Base-by-base conservation (phyloP, 768 basidiomycete genomes). In the Macrolepiota dolichaula region DNA sequence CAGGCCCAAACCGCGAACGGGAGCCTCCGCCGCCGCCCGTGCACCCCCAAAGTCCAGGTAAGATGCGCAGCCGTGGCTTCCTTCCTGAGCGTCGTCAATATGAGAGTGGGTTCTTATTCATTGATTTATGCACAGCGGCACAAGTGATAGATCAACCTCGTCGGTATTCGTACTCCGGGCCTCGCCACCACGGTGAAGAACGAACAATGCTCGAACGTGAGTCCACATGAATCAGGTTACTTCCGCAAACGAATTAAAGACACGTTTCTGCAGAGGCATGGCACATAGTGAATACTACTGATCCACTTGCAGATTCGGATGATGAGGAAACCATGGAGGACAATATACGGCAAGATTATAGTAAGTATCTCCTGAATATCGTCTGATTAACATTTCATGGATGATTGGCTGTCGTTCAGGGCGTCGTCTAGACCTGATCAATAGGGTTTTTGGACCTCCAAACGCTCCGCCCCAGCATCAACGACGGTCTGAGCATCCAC, bases 251-350 rank as follows among this genome's bases (percentile, higher is more conserved):
- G 59, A 29, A 61, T 49, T 60, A 63, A 55, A 44, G 49, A 55
- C 25, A 54, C 22, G 37, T 58, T 63, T 50, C 57, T 61, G 22
- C 74, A 92, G 91, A 92, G 61, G 89, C 90, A 6, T 92, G 88
- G 89, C 84, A 87, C 66, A 74, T 83, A 35, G 79, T 85, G 29
- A 79, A 79, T 40, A 82, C 80, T 27, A 78, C 79, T 37, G 89
- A 92, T 68, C 87, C 89, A 15, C 74, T 91, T 15, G 76, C 73
- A 12, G 88, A 90, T 73, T 91, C 90, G 29, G 29, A 32, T 12
- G 90, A 92, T 65, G 87, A 88, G 40, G 91, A 92, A 67, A 72
- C 78, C 58, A 76, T 79, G 57, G 87, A 91, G 61, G 85, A 89
- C 59, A 76, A 88, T 64, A 76, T 81, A 50, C 79, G 82, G 46